Percentiles rank a stretch among this genome's conserved stretches.
These are phyloP conservation scores for Amaranthus hypochondriacus DNA, from an alignment of 148 eudicot genomes.

Conservation along the genomic window DNA sequence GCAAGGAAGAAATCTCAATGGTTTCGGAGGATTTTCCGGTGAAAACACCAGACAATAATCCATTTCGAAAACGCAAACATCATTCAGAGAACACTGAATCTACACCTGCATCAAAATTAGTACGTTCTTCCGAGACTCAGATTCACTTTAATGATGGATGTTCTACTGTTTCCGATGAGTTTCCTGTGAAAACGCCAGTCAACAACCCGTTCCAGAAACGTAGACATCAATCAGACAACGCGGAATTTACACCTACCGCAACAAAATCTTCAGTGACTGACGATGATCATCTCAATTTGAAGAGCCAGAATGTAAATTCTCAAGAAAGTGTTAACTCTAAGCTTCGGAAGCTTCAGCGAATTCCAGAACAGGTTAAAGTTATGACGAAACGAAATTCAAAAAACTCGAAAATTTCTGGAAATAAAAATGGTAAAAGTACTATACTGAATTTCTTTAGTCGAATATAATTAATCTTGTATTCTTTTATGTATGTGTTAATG, in stretches of 20 bases:
- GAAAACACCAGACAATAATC: slow-evolving; percentile 47
- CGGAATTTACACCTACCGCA: slow-evolving; percentile 22
- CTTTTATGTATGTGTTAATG: no score
- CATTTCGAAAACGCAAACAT: slow-evolving; percentile 45
- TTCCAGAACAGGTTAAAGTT: slow-evolving; percentile 12
- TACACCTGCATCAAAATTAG: slow-evolving; percentile 32
- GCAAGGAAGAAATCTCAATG: slow-evolving; percentile 18
- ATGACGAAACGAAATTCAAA: slow-evolving; percentile 21
- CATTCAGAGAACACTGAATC: slow-evolving; percentile 26
- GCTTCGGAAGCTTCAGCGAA: slow-evolving; percentile 4
- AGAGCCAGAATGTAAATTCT: slow-evolving; percentile 28
- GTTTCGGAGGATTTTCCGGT: slow-evolving; percentile 15
- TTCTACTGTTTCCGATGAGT: slow-evolving; percentile 13
- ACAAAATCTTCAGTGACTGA: slow-evolving; percentile 38
- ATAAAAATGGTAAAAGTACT: slow-evolving; percentile 24
- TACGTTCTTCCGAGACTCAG: slow-evolving; percentile 18
- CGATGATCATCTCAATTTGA: slow-evolving; percentile 25
- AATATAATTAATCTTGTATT: background rate
- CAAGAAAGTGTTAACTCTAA: slow-evolving; percentile 48
- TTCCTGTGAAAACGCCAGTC: slow-evolving; percentile 27
- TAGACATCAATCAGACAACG: slow-evolving; percentile 29
- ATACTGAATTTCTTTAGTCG: slow-evolving; percentile 52
- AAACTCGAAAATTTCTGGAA: slow-evolving; percentile 21
- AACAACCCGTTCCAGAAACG: slow-evolving; percentile 58
- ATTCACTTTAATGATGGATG: slow-evolving; percentile 18